Evolutionary conservation across 2,329 filamentous ascomycete genomes (phyloP), one percentile per base, ranked within the genome.

Genomic region (Fusarium algeriense): DNA sequence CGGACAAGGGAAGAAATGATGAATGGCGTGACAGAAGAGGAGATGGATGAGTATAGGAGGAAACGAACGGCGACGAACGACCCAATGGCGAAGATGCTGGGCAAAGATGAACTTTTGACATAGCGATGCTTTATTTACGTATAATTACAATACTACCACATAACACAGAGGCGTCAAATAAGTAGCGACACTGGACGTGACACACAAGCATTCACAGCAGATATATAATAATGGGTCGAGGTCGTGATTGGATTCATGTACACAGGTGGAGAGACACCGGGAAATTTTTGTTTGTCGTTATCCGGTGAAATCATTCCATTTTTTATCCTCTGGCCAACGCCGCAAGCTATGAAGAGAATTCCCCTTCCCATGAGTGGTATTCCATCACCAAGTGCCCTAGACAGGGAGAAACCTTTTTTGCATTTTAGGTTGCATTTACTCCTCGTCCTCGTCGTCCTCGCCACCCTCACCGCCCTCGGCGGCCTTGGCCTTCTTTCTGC

Each of bases 401-500:
- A 76, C 71, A 74, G 75, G 70, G 75, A 79, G 74, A 77, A 74
- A 70, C 73, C 70, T 79, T 60, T 23, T 73, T 72, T 70, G 74
- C 72, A 75, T 76, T 75, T 72, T 74, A 67, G 73, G 41, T 78
- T 79, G 77, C 78, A 81, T 87, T 82, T 89, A 89, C 83, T 89
- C 87, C 78, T 97, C 94, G 79, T 97, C 94, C 83, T 97, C 95
- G 81, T 93, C 95, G 78, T 92, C 94, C 77, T 90, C 95, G 66
- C 86, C 93, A 70, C 88, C 93, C 78, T 91, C 93, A 82, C 90
- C 92, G 85, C 91, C 92, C 88, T 97, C 94, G 72, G 94, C 94
- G 79, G 96, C 93, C 89, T 94, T 95, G 85, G 95, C 93, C 95
- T 98, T 99, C 96, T 98, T 99, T 91, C 96, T 97, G 86, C 94